Conservation (phyloP, 805 yeast species). For the Teunomyces lycoperdinae region DNA sequence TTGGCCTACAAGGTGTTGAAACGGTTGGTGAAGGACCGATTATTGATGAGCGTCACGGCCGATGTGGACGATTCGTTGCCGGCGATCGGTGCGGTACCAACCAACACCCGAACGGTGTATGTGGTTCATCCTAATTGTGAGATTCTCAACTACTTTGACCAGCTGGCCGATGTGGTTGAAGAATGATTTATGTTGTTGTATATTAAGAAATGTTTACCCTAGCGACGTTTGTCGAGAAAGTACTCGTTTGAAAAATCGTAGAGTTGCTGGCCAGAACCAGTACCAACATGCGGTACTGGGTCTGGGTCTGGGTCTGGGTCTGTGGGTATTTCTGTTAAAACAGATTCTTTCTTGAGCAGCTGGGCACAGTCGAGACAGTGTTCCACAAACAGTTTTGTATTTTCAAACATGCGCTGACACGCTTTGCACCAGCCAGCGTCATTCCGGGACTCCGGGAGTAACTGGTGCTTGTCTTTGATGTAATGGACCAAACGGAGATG, state of each 20-base stretch:
- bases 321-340: too few relatives aligned
- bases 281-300: neutral
- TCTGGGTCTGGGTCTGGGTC: neutral
- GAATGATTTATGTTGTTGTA: slow-evolving; percentile 8
- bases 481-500: slow-evolving; percentile 70
- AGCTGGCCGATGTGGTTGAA: slow-evolving; percentile 15
- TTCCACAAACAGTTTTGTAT: slow-evolving; percentile 55
- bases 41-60: slow-evolving; percentile 57
- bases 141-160: slow-evolving; percentile 62
- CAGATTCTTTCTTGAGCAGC: slow-evolving; percentile 5
- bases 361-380: slow-evolving; percentile 66
- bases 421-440: slow-evolving; percentile 69
- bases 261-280: slow-evolving; percentile 1
- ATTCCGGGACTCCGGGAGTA: slow-evolving; percentile 26
- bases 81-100: slow-evolving; percentile 14
- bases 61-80: slow-evolving; percentile 28
- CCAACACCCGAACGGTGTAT: slow-evolving; percentile 32
- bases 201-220: neutral
- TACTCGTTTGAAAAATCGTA: slow-evolving; percentile 9
- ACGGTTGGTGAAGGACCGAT: slow-evolving; percentile 78
- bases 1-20: slow-evolving; percentile 77
- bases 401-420: slow-evolving; percentile 56
- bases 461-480: slow-evolving; percentile 44
- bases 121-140: slow-evolving; percentile 80
- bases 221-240: neutral